Evolutionary conservation across 495 filamentous ascomycete genomes (phyloP), one percentile per base, ranked within the genome.

Genomic region (Aspergillus carlsbadensis): DNA sequence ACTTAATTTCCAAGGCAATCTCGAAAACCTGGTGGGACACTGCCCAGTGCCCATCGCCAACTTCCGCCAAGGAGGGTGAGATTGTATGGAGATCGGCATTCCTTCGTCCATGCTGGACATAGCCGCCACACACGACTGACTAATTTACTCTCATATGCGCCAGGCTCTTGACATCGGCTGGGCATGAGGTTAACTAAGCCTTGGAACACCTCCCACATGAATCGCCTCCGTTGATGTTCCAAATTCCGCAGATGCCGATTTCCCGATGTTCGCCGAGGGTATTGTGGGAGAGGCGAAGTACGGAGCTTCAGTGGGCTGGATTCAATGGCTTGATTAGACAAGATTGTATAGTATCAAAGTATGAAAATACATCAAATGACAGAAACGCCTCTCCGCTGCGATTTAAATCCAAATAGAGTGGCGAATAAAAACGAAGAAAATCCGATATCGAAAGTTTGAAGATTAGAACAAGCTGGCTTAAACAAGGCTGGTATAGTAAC

Each of bases 301-400:
- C n/a, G n/a, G n/a, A n/a, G 11, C 1, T 29, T 6, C 39, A 31
- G 10, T 14, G 26, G 1, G 26, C 10, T 26, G 21, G 22, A 54
- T 33, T 37, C 21, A 22, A 31, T 42, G 45, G 8, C 3, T 4
- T 8, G 26, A 29, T 3, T 4, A 29, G 26, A 29, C 15, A 41
- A 49, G 65, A 35, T 57, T 45, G 35, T 57, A 36, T 54, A 63
- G 52, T 61, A 61, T 56, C 61, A 56, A 57, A 50, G n/a, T n/a
- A n/a, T n/a, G n/a, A n/a, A n/a, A n/a, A n/a, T n/a, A n/a, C 22
- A 17, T 54, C 49, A 46, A 56, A 62, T 44, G 48, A 57, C 54
- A 61, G 26, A 52, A 70, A 72, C 68, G 62, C 69, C 71, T 40
- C 56, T 63, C 64, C 61, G 56, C 60, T 60, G 61, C 64, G 63